phyloP scores from a whole-genome alignment of 345 rosid genomes.

The Moringa oleifera region DNA sequence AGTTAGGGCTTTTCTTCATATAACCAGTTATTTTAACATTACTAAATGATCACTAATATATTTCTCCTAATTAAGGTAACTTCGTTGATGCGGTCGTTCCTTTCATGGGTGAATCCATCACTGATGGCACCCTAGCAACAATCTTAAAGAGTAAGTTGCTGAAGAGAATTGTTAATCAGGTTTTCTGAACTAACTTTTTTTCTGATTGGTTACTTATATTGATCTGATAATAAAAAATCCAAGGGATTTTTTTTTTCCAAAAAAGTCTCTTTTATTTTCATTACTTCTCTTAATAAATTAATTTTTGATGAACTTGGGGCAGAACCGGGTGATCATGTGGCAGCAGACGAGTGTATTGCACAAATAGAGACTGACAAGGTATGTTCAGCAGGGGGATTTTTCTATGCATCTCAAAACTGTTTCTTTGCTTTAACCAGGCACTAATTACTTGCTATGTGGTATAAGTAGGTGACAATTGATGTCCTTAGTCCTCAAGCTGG shows the following conservation, averaged over 20 bases:
- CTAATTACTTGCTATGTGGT: not conserved
- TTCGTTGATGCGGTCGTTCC: conserved; percentile 76
- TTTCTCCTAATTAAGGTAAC: conserved; percentile 33
- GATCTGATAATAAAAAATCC: not conserved
- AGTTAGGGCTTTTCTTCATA: not conserved
- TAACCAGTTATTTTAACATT: not conserved
- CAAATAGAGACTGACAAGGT: conserved; percentile 99
- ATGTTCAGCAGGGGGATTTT: conserved; percentile 1
- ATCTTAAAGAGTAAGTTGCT: conserved; percentile 61
- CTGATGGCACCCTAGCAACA: conserved; percentile 73
- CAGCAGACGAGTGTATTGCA: conserved; percentile 84
- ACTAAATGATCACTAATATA: conserved; percentile 1
- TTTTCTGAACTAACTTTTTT: not conserved
- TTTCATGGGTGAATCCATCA: conserved; percentile 83
- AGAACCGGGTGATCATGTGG: conserved; percentile 95
- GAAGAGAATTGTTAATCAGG: conserved; percentile 2
- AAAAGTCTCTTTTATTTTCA: not conserved
- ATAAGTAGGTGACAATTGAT: conserved; percentile 59
- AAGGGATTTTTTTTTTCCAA: not conserved
- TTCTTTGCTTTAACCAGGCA: not conserved
- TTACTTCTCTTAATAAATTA: conserved; percentile 3
- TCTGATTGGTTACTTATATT: not conserved
- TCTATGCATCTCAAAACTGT: not conserved
- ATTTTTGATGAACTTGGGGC: conserved; percentile 20
- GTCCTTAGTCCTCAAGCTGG: conserved; percentile 86